Conservation (phyloP, 768 basidiomycete species). For the Mycena maculata region DNA sequence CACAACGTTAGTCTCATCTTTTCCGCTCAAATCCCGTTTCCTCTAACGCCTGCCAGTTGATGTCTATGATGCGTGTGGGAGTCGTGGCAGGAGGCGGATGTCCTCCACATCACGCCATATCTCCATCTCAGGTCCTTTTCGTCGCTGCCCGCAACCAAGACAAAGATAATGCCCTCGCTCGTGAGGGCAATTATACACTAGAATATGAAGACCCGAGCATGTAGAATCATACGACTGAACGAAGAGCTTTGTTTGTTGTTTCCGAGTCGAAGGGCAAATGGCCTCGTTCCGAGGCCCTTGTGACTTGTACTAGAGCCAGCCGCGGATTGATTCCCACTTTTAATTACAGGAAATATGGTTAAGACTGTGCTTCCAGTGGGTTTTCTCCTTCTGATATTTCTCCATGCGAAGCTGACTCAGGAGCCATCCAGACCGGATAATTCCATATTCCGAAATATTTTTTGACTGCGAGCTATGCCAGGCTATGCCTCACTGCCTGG, state of each 20-base stretch:
- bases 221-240: slow-evolving; percentile 30
- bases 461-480: background rate
- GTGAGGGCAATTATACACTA: slow-evolving; percentile 6
- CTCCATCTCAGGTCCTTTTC: slow-evolving; percentile 32
- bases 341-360: background rate
- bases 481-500: background rate
- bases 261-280: background rate
- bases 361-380: slow-evolving; percentile 1
- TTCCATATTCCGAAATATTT: slow-evolving; percentile 7
- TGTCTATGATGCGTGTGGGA: slow-evolving; percentile 63
- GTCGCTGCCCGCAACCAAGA: slow-evolving; percentile 23
- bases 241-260: slow-evolving; percentile 18
- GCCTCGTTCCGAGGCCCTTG: background rate
- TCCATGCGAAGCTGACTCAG: background rate
- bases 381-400: background rate
- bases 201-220: slow-evolving; percentile 25
- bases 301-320: background rate
- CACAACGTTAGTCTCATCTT: slow-evolving; percentile 52
- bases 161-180: background rate
- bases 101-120: slow-evolving; percentile 17
- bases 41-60: slow-evolving; percentile 39
- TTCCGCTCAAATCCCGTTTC: background rate
- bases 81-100: slow-evolving; percentile 53
- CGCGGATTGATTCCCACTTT: background rate
- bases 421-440: slow-evolving; percentile 5